These are phyloP conservation scores for Sporisorium scitamineum DNA, from an alignment of 1,284 basidiomycete species.

Conservation along the genomic window DNA sequence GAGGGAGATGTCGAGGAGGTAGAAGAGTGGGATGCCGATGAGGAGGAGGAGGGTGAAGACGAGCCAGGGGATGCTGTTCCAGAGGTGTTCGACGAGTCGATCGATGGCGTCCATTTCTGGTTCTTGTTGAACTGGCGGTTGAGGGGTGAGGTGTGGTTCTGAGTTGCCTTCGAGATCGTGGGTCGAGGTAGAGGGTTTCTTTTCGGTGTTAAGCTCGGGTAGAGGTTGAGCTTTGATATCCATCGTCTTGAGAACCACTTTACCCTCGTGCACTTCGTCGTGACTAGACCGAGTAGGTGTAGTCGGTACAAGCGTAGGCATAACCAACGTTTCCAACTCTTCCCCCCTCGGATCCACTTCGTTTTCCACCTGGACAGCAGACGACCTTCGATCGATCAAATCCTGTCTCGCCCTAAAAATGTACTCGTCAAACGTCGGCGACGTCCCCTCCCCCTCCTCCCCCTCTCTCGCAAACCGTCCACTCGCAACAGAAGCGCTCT, in stretches of 20 bases:
- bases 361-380: not conserved
- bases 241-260: conserved; percentile 11
- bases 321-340: conserved; percentile 23
- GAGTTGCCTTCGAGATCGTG: too few species aligned
- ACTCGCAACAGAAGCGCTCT: conserved; percentile 15
- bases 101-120: conserved; percentile 55
- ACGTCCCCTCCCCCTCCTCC: not conserved
- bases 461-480: not conserved
- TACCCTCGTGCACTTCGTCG: not conserved
- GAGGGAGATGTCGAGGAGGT: conserved; percentile 52
- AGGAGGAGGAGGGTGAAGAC: conserved; percentile 45
- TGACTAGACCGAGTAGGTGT: conserved; percentile 6
- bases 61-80: conserved; percentile 43
- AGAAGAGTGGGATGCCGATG: conserved; percentile 56
- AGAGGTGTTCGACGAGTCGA: conserved; percentile 42
- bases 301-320: conserved; percentile 23
- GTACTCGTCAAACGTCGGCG: conserved; percentile 37
- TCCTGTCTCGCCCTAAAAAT: conserved; percentile 24
- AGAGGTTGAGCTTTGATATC: conserved; percentile 3
- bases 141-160: too few species aligned
- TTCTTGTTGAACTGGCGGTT: not conserved
- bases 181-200: not conserved
- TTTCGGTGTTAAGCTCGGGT: not conserved
- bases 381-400: conserved; percentile 1
- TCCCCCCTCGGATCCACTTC: not conserved